Evolutionary conservation across 495 filamentous ascomycete genomes (phyloP).

Genomic region (Pseudevernia furfuracea): DNA sequence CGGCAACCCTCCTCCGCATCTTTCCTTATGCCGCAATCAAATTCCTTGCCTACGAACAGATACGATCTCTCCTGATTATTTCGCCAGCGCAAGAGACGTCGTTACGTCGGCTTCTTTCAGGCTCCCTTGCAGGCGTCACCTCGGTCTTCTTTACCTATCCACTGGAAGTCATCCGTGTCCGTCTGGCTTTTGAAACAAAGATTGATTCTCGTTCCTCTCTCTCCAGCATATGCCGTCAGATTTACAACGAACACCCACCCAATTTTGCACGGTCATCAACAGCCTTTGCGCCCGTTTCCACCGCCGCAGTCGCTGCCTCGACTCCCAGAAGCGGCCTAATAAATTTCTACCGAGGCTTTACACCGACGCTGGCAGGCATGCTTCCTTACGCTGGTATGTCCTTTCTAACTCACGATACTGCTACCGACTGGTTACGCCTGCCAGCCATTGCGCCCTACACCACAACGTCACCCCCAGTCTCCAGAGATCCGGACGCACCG

Average conservation of each 20-base stretch:
- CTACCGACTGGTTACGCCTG: conserved; percentile 68
- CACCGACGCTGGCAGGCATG: conserved; percentile 85
- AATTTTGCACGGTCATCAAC: conserved; percentile 23
- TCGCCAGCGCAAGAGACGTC: conserved; percentile 67
- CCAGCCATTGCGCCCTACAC: conserved; percentile 61
- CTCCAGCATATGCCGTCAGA: conserved; percentile 63
- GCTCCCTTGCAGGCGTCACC: conserved; percentile 74
- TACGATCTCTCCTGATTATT: conserved; percentile 67
- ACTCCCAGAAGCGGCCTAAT: conserved; percentile 59
- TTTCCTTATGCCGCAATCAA: conserved; percentile 98
- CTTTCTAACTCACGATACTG: conserved; percentile 91
- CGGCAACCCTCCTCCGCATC: conserved; percentile 85
- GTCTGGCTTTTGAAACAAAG: conserved; percentile 88
- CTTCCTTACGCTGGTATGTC: conserved; percentile 92
- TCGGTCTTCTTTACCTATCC: conserved; percentile 96
- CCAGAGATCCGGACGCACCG: conserved; percentile 25
- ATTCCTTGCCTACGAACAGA: conserved; percentile 95
- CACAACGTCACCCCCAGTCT: conserved; percentile 42
- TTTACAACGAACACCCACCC: conserved; percentile 64
- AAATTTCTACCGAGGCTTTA: conserved; percentile 95
- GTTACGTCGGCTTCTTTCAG: conserved; percentile 66
- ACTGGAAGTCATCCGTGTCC: conserved; percentile 83
- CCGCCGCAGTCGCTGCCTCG: conserved; percentile 29
- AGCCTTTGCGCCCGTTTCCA: conserved; percentile 25
- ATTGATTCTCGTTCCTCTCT: conserved; percentile 57